Conservation (phyloP, 192 early-diverging fungal genomes). For the Entomortierella chlamydospora region DNA sequence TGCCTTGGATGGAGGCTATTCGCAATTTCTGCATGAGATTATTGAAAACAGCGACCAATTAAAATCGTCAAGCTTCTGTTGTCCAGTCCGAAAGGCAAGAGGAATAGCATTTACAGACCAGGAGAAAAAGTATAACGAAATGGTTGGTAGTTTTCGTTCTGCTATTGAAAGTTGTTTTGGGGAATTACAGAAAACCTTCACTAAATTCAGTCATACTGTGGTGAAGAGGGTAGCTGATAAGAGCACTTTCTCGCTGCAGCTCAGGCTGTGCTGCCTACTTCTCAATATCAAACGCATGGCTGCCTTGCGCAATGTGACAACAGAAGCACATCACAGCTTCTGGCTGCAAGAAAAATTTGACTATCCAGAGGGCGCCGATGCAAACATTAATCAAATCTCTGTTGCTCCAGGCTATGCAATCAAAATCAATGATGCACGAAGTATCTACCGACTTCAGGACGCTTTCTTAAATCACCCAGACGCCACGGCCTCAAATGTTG, state of each 20-base stretch:
- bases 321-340: slow-evolving; percentile 12
- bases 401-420: not conserved
- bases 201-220: slow-evolving; percentile 21
- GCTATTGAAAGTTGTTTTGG: slow-evolving; percentile 28
- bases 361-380: slow-evolving; percentile 11
- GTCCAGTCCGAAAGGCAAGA: slow-evolving; percentile 26
- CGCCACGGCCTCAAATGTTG: not conserved
- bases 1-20: slow-evolving; percentile 14
- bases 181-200: slow-evolving; percentile 26
- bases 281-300: slow-evolving; percentile 39
- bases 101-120: slow-evolving; percentile 14
- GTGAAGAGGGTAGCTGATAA: slow-evolving; percentile 13
- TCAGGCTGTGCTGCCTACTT: not conserved
- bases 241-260: slow-evolving; percentile 19
- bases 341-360: slow-evolving; percentile 34
- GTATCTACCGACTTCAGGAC: not conserved
- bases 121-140: slow-evolving; percentile 19
- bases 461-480: not conserved
- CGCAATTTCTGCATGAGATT: not conserved
- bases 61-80: slow-evolving; percentile 14
- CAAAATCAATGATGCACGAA: slow-evolving; percentile 4
- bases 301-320: slow-evolving; percentile 13
- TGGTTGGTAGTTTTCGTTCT: slow-evolving; percentile 39
- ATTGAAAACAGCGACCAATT: not conserved
- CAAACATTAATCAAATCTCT: not conserved